Base-by-base conservation (phyloP, 2,329 filamentous ascomycete species). In the Hypoxylon sp. region DNA sequence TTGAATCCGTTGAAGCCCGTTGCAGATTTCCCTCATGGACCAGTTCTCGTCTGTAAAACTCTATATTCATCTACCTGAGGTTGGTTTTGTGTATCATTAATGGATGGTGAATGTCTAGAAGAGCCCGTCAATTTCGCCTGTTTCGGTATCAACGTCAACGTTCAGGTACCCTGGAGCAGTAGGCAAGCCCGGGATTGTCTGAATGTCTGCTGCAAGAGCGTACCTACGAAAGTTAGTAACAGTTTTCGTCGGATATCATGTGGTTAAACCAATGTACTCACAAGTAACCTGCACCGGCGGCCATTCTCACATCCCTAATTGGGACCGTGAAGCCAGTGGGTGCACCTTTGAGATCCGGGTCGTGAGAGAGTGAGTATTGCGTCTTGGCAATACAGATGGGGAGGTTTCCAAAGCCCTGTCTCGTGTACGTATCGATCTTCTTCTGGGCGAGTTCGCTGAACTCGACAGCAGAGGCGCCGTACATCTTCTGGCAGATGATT, bases 311-410 rank as follows among this genome's bases (percentile, higher is more conserved):
- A 76, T 99, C 96, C 64, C 95, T 85, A 72, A 99, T 97, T 1
- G 96, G 96, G 4, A 99, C 89, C 0, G 93, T 96, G 80, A 98
- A 99, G 63, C 95, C 96, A 3, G 90, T 92, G 22, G 96, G 96
- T 7, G 96, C 96, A 67, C 96, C 96, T 87, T 99, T 99, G 73
- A 98, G 85, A 9, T 92, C 89, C 2, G 95, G 91, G 78, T 99
- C 93, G 79, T 98, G 95, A 62, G 91, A 96, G 50, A 99, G 85
- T 32, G 93, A 97, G 83, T 99, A 99, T 80, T 99, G 96, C 12
- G 96, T 99, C 89, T 99, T 99, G 67, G 96, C 96, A 70, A 98
- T 88, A 79, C 96, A 99, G 76, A 98, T 97, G 33, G 96, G 96
- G 70, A 99, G 83, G 79, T 97, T 93, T 20, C 91, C 91, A 74